phyloP scores from a whole-genome alignment of 2,329 filamentous ascomycete genomes.

The Blastomyces percursus region DNA sequence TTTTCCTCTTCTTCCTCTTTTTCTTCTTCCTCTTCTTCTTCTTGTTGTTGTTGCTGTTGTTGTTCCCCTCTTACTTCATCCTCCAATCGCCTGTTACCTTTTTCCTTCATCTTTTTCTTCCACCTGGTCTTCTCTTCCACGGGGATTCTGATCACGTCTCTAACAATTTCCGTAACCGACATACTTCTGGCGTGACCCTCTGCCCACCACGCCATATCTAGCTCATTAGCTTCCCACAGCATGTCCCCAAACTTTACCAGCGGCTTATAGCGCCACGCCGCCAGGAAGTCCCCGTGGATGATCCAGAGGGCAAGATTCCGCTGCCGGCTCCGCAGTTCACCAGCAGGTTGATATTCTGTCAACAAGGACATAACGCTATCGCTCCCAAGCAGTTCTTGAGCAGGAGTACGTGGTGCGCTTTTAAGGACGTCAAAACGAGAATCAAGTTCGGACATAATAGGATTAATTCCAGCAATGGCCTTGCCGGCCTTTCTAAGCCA shows the following conservation, averaged over 20 bases:
- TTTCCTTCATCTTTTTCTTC: not conserved
- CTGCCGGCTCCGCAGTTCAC: conserved; percentile 21
- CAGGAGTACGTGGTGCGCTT: not conserved
- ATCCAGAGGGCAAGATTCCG: conserved; percentile 19
- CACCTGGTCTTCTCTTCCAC: not conserved
- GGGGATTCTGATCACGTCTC: conserved; percentile 27
- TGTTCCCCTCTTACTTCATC: conserved; percentile 55
- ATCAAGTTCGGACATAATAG: conserved; percentile 11
- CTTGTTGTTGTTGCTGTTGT: too few species aligned
- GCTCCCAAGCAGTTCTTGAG: not conserved
- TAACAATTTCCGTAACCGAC: conserved; percentile 14
- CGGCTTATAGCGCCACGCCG: conserved; percentile 18
- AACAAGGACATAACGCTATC: conserved; percentile 14
- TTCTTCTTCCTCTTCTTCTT: too few species aligned
- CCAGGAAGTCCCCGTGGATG: conserved; percentile 22
- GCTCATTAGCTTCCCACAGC: conserved; percentile 25
- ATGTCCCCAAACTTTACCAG: conserved; percentile 21
- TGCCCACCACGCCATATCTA: conserved; percentile 25
- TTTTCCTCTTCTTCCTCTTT: not conserved
- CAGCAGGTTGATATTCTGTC: conserved; percentile 13
- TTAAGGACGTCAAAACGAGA: conserved; percentile 8
- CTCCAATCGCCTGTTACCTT: not conserved
- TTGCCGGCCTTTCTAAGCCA: conserved; percentile 9
- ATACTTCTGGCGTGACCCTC: not conserved
- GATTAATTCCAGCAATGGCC: conserved; percentile 14